Conservation (phyloP, 192 early-diverging fungal species). For the Coemansia sp. region DNA sequence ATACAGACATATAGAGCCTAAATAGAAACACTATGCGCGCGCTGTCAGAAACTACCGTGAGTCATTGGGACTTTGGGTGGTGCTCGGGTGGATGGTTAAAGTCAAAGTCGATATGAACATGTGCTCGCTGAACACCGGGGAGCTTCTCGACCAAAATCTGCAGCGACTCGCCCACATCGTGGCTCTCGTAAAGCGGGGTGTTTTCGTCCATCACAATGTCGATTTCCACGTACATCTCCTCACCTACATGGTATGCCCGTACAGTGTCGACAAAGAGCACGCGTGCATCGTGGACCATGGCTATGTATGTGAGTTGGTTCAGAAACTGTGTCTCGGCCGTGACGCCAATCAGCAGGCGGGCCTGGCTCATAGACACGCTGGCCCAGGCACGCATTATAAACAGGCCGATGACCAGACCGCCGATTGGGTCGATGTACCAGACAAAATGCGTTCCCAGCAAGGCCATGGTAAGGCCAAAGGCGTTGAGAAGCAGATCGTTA, state of each 20-base stretch:
- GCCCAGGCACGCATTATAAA: conserved; percentile 64
- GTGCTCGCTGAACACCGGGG: conserved; percentile 80
- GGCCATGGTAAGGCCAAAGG: conserved; percentile 61
- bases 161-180: conserved; percentile 84
- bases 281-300: conserved; percentile 61
- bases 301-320: conserved; percentile 78
- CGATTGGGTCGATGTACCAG: conserved; percentile 66
- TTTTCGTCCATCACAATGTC: conserved; percentile 86
- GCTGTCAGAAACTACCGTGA: too few relatives aligned
- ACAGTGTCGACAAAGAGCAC: conserved; percentile 64
- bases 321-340: conserved; percentile 72
- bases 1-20: too few relatives aligned
- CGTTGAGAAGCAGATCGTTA: conserved; percentile 67
- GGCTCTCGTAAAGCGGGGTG: conserved; percentile 70
- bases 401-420: conserved; percentile 59
- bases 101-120: conserved; percentile 92
- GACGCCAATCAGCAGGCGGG: conserved; percentile 68
- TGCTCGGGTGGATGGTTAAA: conserved; percentile 75
- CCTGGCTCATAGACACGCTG: conserved; percentile 57
- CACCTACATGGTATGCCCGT: conserved; percentile 79
- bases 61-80: conserved; percentile 45
- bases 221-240: conserved; percentile 83
- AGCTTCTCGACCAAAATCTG: conserved; percentile 80
- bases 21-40: too few relatives aligned
- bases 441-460: conserved; percentile 54